phyloP scores from a whole-genome alignment of 2,329 filamentous ascomycete species.

The Cytospora leucostoma region DNA sequence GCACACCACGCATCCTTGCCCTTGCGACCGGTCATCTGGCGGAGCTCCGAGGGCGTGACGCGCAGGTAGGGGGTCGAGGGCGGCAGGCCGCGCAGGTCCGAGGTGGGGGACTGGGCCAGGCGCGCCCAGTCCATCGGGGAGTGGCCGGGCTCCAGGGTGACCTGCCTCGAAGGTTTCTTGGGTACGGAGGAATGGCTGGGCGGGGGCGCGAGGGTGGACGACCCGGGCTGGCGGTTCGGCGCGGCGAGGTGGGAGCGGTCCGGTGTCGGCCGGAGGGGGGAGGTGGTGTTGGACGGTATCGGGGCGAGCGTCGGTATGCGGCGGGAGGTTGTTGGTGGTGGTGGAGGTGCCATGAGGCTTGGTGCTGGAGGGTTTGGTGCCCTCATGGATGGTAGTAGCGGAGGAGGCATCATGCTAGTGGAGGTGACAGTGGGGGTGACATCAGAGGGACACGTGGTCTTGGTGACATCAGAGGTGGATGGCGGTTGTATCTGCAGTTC shows the following conservation, averaged over 20 bases:
- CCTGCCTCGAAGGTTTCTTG: conserved; percentile 59
- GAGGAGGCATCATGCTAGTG: conserved; percentile 22
- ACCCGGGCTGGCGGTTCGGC: conserved; percentile 31
- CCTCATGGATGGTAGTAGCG: conserved; percentile 5
- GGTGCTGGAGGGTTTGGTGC: background rate
- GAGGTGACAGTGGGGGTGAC: conserved; percentile 17
- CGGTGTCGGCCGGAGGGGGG: conserved; percentile 16
- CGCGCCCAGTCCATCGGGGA: conserved; percentile 96
- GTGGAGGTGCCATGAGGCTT: conserved; percentile 15
- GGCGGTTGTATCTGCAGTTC: background rate
- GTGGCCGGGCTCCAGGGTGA: conserved; percentile 84
- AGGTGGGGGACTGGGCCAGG: conserved; percentile 57
- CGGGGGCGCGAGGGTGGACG: conserved; percentile 54
- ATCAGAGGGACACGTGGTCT: conserved; percentile 42
- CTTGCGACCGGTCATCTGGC: conserved; percentile 76
- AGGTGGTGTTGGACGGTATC: conserved; percentile 21
- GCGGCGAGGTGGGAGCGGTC: conserved; percentile 24
- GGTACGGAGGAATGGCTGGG: conserved; percentile 49
- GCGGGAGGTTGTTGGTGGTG: conserved; percentile 12
- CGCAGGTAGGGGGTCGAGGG: conserved; percentile 59
- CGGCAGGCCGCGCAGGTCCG: conserved; percentile 67
- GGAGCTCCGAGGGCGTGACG: conserved; percentile 81
- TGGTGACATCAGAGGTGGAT: conserved; percentile 29
- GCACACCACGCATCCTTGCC: conserved; percentile 89
- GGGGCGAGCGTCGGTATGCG: conserved; percentile 27